These are phyloP conservation scores for Fonsecaea multimorphosa DNA, from an alignment of 2,329 filamentous ascomycete species.

Conservation along the genomic window DNA sequence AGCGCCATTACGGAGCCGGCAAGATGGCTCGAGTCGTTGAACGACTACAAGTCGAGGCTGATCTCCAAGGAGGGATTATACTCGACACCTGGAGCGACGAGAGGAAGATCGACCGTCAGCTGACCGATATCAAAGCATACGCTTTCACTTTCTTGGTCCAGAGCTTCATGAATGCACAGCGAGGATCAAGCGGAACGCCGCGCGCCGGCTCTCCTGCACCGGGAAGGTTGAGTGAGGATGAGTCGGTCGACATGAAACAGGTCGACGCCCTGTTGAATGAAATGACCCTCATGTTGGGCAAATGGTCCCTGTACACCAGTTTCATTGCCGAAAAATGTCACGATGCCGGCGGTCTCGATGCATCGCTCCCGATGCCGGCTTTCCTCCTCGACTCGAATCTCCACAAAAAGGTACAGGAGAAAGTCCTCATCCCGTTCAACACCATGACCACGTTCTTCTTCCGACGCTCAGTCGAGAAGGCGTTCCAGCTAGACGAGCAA, in stretches of 20 bases:
- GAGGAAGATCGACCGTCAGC: conserved; percentile 77
- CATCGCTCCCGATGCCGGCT: conserved; percentile 69
- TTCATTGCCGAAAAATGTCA: conserved; percentile 87
- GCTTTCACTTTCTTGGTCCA: conserved; percentile 97
- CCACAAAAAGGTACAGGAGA: conserved; percentile 75
- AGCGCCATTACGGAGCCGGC: conserved; percentile 88
- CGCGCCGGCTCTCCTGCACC: conserved; percentile 78
- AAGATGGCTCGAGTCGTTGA: conserved; percentile 97
- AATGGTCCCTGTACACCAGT: conserved; percentile 89
- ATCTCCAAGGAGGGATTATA: conserved; percentile 94
- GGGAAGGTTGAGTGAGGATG: conserved; percentile 78
- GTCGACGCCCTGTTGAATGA: conserved; percentile 87
- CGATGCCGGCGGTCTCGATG: conserved; percentile 59
- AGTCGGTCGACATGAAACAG: conserved; percentile 95
- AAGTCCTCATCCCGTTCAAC: conserved; percentile 82
- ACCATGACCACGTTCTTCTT: conserved; percentile 96
- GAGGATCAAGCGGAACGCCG: conserved; percentile 65
- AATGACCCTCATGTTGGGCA: conserved; percentile 86
- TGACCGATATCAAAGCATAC: conserved; percentile 97
- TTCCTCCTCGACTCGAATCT: conserved; percentile 81
- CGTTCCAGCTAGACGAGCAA: conserved; percentile 92
- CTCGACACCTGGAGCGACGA: conserved; percentile 96
- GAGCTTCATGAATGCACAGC: conserved; percentile 80
- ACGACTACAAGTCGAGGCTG: conserved; percentile 88
- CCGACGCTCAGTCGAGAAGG: conserved; percentile 92